Base-by-base conservation (phyloP, 2,329 filamentous ascomycete genomes). In the Moelleriella libera region DNA sequence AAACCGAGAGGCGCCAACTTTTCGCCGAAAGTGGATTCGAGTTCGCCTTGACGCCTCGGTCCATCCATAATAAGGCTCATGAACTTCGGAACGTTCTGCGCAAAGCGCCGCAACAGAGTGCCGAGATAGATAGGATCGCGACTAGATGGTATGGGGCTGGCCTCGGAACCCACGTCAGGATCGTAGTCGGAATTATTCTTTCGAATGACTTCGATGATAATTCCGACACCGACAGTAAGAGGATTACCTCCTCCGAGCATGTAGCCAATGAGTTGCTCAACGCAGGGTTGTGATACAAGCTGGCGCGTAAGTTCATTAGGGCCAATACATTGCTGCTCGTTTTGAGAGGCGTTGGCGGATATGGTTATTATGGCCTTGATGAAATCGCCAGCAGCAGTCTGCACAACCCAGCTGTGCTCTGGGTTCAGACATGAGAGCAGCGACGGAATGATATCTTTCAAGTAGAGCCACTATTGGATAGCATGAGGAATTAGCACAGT, bases 171-270 rank as follows among this genome's bases (percentile, higher is more conserved):
- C 56, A 89, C 85, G 56, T 97, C 92, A 1, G 92, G 83, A 56
- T 98, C 92, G 62, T 98, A 98, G 65, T 98, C 92, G 0, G 92
- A 97, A 63, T 98, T 98, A 67, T 98, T 98, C 69, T 98, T 98
- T 51, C 92, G 80, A 61, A 98, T 98, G 43, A 98, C 92, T 66
- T 98, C 92, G 53, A 98, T 98, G 34, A 98, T 79, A 58, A 97
- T 96, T 21, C 92, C 92, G 9, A 98, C 92, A 45, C 92, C 92
- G 12, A 97, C 94, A 0, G 90, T 97, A 49, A 98, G 68, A 5
- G 92, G 85, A 58, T 98, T 97, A 30, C 92, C 92, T 40, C 92
- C 92, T 46, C 82, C 77, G 11, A 97, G 77, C 92, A 98, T 98
- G 57, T 90, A 87, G 11, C 76, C 71, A 50, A 97, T 87, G n/a